Base-by-base conservation (phyloP, 495 filamentous ascomycete genomes). In the Daldinia concentrica region DNA sequence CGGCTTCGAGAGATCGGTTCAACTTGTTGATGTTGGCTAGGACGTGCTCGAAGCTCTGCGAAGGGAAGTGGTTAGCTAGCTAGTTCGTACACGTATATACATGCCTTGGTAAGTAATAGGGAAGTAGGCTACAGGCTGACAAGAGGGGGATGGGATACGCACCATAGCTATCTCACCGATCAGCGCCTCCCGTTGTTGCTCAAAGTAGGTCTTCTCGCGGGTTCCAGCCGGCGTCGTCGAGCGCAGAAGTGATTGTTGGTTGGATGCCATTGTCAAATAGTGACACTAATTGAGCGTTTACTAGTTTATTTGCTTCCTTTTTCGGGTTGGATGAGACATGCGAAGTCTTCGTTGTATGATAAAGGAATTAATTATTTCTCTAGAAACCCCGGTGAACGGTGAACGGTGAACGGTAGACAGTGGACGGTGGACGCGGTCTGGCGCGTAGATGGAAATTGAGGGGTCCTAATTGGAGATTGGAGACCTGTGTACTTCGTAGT, bases 21-120 rank as follows among this genome's bases (percentile, higher is more conserved):
- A 99, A 82, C 69, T 94, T 92, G 79, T 99, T 99, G 80, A 98
- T 93, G 74, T 97, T 97, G 70, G 94, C 92, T 58, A 99, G 91
- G 54, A 98, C 94, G 75, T 95, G 88, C 71, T 99, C 95, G 80
- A 99, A 91, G 78, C 89, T 90, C 93, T 96, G 67, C 1, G 4
- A 24, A 24, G 1, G 26, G 4, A n/a, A 12, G 4, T 15, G 24
- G 50, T 9, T 52, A 24, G 7, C 37, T 41, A 41, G 37, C 6
- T 41, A 8, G 11, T 24, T 2, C 26, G 1, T 27, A 27, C 26
- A 27, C 4, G 4, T 27, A 27, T 1, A 2, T 27, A 27, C 4
- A 27, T 27, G 26, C 26, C 4, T 27, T 27, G 4, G 26, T 27
- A 32, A 32, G 4, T 9, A 14, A 12, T 52, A 14, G 22, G 22